A percentile compares a stretch with the other conserved stretches of the same genome.
phyloP scores from a whole-genome alignment of 2,329 filamentous ascomycete genomes.

The Aspergillus calidoustus region DNA sequence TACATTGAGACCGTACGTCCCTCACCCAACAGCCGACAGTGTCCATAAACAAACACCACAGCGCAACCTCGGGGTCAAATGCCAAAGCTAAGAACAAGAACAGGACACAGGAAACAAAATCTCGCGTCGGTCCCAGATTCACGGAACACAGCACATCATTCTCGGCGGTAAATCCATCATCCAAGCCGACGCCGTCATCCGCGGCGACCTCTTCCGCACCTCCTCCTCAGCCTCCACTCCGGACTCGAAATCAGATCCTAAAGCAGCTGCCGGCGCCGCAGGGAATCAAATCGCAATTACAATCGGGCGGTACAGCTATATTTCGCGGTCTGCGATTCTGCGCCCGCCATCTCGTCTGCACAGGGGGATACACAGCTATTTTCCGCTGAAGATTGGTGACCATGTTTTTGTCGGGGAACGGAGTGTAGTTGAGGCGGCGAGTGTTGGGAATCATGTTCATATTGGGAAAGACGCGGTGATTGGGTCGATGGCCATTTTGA shows the following conservation, averaged over 20 bases:
- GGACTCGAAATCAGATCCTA: slow-evolving; percentile 26
- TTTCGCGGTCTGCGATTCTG: slow-evolving; percentile 77
- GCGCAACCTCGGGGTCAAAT: background rate
- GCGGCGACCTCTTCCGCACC: slow-evolving; percentile 78
- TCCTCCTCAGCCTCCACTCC: slow-evolving; percentile 30
- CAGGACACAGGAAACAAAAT: slow-evolving; percentile 99
- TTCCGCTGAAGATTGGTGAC: slow-evolving; percentile 89
- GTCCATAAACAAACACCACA: slow-evolving; percentile 15
- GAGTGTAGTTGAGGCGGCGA: slow-evolving; percentile 79
- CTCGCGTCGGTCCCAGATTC: slow-evolving; percentile 85
- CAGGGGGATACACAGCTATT: slow-evolving; percentile 67
- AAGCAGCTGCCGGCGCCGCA: slow-evolving; percentile 23
- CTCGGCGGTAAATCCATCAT: slow-evolving; percentile 95
- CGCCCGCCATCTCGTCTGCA: slow-evolving; percentile 83
- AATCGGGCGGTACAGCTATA: slow-evolving; percentile 89
- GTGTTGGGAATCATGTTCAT: slow-evolving; percentile 82
- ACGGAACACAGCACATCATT: slow-evolving; percentile 97
- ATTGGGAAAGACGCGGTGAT: slow-evolving; percentile 79
- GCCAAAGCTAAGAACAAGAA: slow-evolving; percentile 10
- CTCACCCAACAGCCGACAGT: background rate
- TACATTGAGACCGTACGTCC: slow-evolving; percentile 89
- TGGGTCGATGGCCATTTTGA: slow-evolving; percentile 86
- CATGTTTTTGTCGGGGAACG: slow-evolving; percentile 86
- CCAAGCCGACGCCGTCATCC: slow-evolving; percentile 90
- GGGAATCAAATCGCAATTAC: slow-evolving; percentile 64